Conservation (phyloP, 345 rosid genomes). For the Nasturtium officinale region DNA sequence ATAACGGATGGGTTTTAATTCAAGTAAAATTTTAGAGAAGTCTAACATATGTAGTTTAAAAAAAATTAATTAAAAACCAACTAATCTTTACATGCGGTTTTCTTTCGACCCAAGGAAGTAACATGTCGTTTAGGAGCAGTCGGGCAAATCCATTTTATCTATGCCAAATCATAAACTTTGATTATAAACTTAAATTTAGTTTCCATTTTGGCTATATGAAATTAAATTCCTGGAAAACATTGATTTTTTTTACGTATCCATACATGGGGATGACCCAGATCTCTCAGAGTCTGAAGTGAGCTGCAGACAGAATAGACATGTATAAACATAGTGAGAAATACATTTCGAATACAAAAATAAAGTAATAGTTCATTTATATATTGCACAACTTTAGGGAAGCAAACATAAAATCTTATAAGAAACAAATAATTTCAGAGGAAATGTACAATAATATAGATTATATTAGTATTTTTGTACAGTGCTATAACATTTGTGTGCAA, state of each 20-base stretch:
- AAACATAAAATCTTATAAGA: neutral
- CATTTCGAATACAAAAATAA: neutral
- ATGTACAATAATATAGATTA: no score
- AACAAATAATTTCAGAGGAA: no score
- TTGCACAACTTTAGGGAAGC: neutral
- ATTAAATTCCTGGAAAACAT: neutral
- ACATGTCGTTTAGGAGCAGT: conserved; percentile 77
- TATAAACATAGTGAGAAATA: neutral
- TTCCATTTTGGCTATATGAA: neutral
- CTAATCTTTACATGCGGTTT: conserved; percentile 67
- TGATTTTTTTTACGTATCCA: no score
- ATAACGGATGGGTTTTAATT: no score
- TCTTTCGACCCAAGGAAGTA: conserved; percentile 61
- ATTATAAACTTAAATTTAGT: neutral
- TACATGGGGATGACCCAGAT: neutral
- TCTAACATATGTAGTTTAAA: neutral
- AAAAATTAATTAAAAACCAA: neutral
- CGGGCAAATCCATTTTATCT: conserved; percentile 91
- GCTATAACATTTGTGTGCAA: neutral
- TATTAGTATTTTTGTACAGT: neutral
- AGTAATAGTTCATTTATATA: neutral
- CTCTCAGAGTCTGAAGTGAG: neutral
- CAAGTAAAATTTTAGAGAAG: neutral
- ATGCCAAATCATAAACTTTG: conserved; percentile 6
- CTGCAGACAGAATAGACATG: neutral